Evolutionary conservation across 352 stramenopile species (phyloP).

Genomic region (Phytophthora citrophthora): DNA sequence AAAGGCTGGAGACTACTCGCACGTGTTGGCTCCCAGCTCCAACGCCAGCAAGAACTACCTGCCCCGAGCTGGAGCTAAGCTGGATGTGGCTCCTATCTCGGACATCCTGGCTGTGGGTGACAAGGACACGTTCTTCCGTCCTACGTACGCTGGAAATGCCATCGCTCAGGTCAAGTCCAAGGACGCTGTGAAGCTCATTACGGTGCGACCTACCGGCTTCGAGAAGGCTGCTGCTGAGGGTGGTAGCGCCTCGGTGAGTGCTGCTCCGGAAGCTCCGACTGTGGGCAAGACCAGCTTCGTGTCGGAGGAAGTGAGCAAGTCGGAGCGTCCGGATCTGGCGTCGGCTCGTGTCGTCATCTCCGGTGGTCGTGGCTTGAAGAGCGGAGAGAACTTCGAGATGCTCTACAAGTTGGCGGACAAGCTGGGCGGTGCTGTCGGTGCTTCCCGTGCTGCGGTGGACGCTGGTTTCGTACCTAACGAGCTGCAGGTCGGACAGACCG

Average conservation of each 20-base stretch:
- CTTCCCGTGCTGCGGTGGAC: slow-evolving; percentile 97
- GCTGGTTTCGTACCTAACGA: slow-evolving; percentile 98
- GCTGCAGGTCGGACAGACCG: slow-evolving; percentile 99
- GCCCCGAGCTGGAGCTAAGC: slow-evolving; percentile 93
- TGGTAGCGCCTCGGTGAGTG: slow-evolving; percentile 74
- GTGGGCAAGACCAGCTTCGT: slow-evolving; percentile 91
- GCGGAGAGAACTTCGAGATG: slow-evolving; percentile 98
- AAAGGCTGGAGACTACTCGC: slow-evolving; percentile 72
- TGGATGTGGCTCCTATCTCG: slow-evolving; percentile 95
- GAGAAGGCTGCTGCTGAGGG: slow-evolving; percentile 93
- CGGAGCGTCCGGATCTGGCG: slow-evolving; percentile 95
- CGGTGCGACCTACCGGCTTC: slow-evolving; percentile 97
- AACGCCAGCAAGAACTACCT: slow-evolving; percentile 98
- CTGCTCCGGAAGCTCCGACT: slow-evolving; percentile 57
- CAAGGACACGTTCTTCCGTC: slow-evolving; percentile 96
- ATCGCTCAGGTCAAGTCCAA: slow-evolving; percentile 91
- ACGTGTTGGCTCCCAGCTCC: slow-evolving; percentile 95
- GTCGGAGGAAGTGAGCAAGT: slow-evolving; percentile 94
- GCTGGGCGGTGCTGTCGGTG: slow-evolving; percentile 96
- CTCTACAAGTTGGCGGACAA: slow-evolving; percentile 98
- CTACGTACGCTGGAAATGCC: slow-evolving; percentile 87
- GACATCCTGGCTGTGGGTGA: slow-evolving; percentile 94
- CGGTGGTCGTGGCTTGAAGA: slow-evolving; percentile 97
- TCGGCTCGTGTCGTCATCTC: slow-evolving; percentile 95
- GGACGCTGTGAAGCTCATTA: slow-evolving; percentile 95